Evolutionary conservation across 1,284 basidiomycete genomes (phyloP), one percentile per base, ranked within the genome.

Genomic region (Hypsizygus ulmarius): DNA sequence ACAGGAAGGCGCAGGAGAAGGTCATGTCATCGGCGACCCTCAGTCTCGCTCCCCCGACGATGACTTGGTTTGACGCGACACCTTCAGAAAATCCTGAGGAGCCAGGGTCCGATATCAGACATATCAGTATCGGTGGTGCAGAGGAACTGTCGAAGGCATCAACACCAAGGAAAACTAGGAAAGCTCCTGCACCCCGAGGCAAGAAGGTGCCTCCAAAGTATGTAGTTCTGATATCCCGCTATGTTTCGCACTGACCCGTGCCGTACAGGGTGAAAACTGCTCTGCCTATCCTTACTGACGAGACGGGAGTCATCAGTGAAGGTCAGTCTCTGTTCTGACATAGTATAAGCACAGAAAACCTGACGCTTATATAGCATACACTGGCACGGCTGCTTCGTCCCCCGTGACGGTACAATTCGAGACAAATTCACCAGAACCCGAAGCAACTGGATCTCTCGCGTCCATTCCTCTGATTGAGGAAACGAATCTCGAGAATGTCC

Each of bases 401-500:
- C 76, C 75, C 14, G 68, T 70, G 6, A 69, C 71, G 28, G 61
- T 58, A 18, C 67, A 67, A 25, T 63, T 69, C 32, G 73, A 76
- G 15, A 61, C 59, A 25, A 65, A 65, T 39, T 64, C 73, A n/a
- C 73, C 72, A 32, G 72, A 75, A 38, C 67, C 71, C 33, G 74
- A 75, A 44, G 55, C 57, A 35, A 58, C 58, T 30, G 60, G 62
- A 14, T 52, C 57, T 15, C 45, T 57, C 12, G 52, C 59, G n/a
- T 52, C 62, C 16, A 53, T 55, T 6, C 56, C 64, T 1, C 58
- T 70, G 45, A 50, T 63, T 43, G 78, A 79, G 21, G 74, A 78
- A 34, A 69, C 69, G 36, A 77, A 71, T 39, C 70, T 79, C 46
- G 81, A 84, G 48, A 77, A 67, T 38, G 68, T 75, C 14, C 77